Base-by-base conservation (phyloP, 2,329 filamentous ascomycete species). In the Aureobasidium mangrovei region DNA sequence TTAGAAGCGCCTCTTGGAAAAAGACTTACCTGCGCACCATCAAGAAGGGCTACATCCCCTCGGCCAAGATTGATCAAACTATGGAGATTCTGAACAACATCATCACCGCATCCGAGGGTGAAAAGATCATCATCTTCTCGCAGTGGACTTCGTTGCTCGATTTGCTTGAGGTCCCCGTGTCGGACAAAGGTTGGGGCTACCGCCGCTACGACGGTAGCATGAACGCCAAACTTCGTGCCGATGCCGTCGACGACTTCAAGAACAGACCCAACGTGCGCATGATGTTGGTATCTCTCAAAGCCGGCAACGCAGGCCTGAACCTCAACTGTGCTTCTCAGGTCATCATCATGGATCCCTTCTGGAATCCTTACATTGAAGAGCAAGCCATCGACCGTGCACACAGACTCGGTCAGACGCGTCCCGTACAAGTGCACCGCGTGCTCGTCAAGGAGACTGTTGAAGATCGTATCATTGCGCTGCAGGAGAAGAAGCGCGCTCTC, bases 351-450 rank as follows among this genome's bases (percentile, higher is more conserved):
- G 90, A 95, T 65, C 90, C 90, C 0, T 95, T 94, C 72, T 95
- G 89, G 88, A 96, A 95, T 59, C 91, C 90, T 0, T 95, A 86
- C 65, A 86, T 94, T 46, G 91, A 95, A 70, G 88, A 90, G 69
- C 91, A 96, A 70, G 91, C 91, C 3, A 84, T 95, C 48, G 91
- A 95, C 67, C 85, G 91, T 26, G 88, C 90, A 2, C 86, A 95
- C 69, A 85, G 91, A 7, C 91, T 95, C 61, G 90, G 90, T 0
- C 91, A 96, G 70, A 72, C 77, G 60, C 77, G 78, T 3, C 73
- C 82, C 6, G 91, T 95, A 4, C 78, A 82, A 54, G 85, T 96
- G 1, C 89, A 95, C 66, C 84, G 88, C 3, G 79, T 95, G 27
- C 72, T 95, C 3, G 81, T 91, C 6, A 69, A 82, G 61, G 77